phyloP scores from a whole-genome alignment of 2,329 filamentous ascomycete species.

The Zalaria sp. region DNA sequence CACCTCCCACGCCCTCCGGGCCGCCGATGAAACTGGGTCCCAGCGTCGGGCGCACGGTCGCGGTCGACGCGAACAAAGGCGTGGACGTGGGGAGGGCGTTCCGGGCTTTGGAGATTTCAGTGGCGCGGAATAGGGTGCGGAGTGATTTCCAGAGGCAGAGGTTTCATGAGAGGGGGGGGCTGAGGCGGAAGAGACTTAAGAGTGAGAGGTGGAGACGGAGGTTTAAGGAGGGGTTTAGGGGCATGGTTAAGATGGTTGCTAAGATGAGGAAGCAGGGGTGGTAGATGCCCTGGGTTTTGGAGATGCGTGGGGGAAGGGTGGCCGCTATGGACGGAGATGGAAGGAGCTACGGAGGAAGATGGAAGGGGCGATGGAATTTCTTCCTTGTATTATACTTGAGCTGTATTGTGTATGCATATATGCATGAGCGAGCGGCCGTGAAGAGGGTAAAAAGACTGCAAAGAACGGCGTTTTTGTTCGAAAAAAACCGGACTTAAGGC shows the following conservation, averaged over 20 bases:
- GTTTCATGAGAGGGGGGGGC: conserved; percentile 63
- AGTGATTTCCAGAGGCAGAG: conserved; percentile 43
- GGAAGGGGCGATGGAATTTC: too few species aligned
- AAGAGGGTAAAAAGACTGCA: too few species aligned
- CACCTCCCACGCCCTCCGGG: too few species aligned
- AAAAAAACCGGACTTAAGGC: too few species aligned
- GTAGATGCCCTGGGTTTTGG: conserved; percentile 28
- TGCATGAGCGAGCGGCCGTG: too few species aligned
- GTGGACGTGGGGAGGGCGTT: conserved; percentile 36
- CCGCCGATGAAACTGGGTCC: conserved; percentile 20
- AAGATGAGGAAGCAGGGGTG: conserved; percentile 67
- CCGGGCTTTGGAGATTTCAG: conserved; percentile 27
- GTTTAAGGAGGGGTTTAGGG: conserved; percentile 69
- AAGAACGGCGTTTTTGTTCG: too few species aligned
- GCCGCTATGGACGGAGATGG: too few species aligned
- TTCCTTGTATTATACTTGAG: too few species aligned
- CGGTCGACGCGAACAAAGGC: conserved; percentile 17
- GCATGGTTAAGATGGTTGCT: conserved; percentile 51
- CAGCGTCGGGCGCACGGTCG: conserved; percentile 25
- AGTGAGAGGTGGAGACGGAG: conserved; percentile 69
- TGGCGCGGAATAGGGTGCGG: conserved; percentile 43
- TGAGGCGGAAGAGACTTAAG: conserved; percentile 66
- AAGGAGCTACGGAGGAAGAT: too few species aligned
- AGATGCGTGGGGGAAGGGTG: too few species aligned
- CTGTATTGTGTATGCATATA: too few species aligned